These are phyloP conservation scores for Trametopsis cervina DNA, from an alignment of 768 basidiomycete genomes.

Conservation along the genomic window DNA sequence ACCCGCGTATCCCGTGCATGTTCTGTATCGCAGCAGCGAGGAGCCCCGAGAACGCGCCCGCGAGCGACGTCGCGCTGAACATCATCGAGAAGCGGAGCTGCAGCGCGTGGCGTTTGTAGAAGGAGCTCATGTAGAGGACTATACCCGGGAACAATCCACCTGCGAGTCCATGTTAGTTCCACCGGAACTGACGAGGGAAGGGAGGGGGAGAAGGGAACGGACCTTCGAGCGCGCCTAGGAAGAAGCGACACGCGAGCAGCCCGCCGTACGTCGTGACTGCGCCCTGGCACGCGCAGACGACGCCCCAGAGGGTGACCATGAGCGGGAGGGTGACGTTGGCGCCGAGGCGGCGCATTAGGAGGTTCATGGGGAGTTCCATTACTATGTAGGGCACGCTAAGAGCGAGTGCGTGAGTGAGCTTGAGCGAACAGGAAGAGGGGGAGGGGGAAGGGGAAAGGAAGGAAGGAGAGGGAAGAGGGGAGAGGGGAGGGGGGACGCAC, in stretches of 20 bases:
- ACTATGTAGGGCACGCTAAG: slow-evolving; percentile 37
- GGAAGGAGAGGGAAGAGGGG: background rate
- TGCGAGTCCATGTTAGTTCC: background rate
- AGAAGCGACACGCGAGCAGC: slow-evolving; percentile 4
- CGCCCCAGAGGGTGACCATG: slow-evolving; percentile 57
- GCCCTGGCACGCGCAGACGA: slow-evolving; percentile 26
- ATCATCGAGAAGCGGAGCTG: slow-evolving; percentile 31
- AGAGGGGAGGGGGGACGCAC: slow-evolving; percentile 13
- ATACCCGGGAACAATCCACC: slow-evolving; percentile 4
- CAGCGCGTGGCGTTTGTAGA: slow-evolving; percentile 23
- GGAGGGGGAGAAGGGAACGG: background rate
- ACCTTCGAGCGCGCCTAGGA: slow-evolving; percentile 9
- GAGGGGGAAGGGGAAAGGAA: slow-evolving; percentile 1
- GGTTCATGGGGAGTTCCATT: slow-evolving; percentile 55
- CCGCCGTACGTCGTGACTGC: slow-evolving; percentile 1
- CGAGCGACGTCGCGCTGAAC: slow-evolving; percentile 38
- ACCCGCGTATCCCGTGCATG: slow-evolving; percentile 46
- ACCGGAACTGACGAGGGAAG: background rate
- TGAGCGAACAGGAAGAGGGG: background rate
- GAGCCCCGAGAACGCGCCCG: slow-evolving; percentile 59
- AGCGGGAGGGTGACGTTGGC: slow-evolving; percentile 53
- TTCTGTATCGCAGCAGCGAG: slow-evolving; percentile 54
- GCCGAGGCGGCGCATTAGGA: slow-evolving; percentile 37
- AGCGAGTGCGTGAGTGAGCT: background rate
- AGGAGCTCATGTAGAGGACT: slow-evolving; percentile 20